These are phyloP conservation scores for Plasmodium coatneyi DNA, from an alignment of 169 alveolate species.

Conservation along the genomic window DNA sequence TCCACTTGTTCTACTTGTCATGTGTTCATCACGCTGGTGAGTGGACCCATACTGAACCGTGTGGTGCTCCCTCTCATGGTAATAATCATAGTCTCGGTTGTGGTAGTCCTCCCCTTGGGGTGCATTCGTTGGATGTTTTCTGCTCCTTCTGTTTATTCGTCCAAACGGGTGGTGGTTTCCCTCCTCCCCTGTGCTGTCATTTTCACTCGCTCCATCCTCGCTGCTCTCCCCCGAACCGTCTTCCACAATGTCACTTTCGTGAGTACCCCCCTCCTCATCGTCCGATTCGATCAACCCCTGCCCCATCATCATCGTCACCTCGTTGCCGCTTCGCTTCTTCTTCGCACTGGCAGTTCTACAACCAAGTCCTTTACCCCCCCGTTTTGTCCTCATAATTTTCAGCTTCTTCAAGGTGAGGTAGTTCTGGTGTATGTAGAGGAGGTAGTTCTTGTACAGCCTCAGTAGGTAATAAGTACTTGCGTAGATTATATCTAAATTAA, in stretches of 20 bases:
- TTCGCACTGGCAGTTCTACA: neutral
- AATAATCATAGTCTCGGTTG: neutral
- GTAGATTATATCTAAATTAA: slow-evolving; percentile 32
- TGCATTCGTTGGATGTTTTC: neutral
- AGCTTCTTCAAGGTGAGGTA: slow-evolving; percentile 32
- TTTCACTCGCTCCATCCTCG: neutral
- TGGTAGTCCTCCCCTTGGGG: neutral
- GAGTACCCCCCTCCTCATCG: neutral
- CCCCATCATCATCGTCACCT: neutral
- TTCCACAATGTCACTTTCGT: neutral
- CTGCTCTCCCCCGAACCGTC: neutral
- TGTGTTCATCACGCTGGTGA: neutral
- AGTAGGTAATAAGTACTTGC: slow-evolving; percentile 26
- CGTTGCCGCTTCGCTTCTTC: neutral
- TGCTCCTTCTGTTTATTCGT: neutral
- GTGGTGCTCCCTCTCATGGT: neutral
- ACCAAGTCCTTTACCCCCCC: neutral
- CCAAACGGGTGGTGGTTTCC: neutral
- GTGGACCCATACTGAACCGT: neutral
- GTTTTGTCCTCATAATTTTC: slow-evolving; percentile 6
- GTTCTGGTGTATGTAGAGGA: slow-evolving; percentile 50
- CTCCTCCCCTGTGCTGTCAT: neutral
- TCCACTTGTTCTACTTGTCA: neutral
- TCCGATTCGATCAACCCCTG: neutral
- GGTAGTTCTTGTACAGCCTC: slow-evolving; percentile 41